Conservation (phyloP, 108 stramenopile genomes). For the Cyclotella sp. region DNA sequence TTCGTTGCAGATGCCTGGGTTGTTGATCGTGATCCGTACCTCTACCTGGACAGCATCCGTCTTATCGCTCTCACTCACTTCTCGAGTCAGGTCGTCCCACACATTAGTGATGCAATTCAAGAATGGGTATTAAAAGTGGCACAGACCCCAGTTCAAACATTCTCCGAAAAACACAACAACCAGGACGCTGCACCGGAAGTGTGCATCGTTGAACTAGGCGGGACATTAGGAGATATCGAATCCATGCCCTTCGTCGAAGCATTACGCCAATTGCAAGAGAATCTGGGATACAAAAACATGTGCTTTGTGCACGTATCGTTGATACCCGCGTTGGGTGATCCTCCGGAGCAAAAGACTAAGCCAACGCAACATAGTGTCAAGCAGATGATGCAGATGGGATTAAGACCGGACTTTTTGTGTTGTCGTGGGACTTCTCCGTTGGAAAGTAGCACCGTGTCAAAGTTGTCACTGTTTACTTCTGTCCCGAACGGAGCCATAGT, state of each 20-base stretch:
- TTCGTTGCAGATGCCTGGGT: not conserved
- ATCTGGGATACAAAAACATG: constrained; percentile 70
- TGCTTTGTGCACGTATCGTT: constrained; percentile 77
- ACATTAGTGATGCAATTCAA: constrained; percentile 90
- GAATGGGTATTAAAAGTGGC: constrained; percentile 87
- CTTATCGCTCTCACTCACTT: not conserved
- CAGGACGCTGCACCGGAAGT: constrained; percentile 80
- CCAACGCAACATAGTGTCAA: constrained; percentile 66
- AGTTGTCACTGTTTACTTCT: constrained; percentile 72
- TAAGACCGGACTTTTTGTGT: constrained; percentile 74
- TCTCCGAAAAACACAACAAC: constrained; percentile 22
- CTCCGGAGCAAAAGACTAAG: constrained; percentile 64
- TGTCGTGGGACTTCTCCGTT: constrained; percentile 64
- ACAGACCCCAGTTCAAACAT: constrained; percentile 66
- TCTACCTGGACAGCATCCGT: not conserved
- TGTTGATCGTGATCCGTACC: not conserved
- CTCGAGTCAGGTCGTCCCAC: constrained; percentile 77
- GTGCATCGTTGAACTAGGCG: constrained; percentile 88
- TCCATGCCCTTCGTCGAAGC: constrained; percentile 71
- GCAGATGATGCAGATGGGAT: constrained; percentile 62
- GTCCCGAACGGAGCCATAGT: constrained; percentile 66
- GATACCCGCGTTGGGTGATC: constrained; percentile 53
- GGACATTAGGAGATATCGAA: constrained; percentile 89
- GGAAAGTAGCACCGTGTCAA: constrained; percentile 53
- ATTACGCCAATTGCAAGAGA: constrained; percentile 57